Base-by-base conservation (phyloP, 768 basidiomycete species). In the Russula sp. region DNA sequence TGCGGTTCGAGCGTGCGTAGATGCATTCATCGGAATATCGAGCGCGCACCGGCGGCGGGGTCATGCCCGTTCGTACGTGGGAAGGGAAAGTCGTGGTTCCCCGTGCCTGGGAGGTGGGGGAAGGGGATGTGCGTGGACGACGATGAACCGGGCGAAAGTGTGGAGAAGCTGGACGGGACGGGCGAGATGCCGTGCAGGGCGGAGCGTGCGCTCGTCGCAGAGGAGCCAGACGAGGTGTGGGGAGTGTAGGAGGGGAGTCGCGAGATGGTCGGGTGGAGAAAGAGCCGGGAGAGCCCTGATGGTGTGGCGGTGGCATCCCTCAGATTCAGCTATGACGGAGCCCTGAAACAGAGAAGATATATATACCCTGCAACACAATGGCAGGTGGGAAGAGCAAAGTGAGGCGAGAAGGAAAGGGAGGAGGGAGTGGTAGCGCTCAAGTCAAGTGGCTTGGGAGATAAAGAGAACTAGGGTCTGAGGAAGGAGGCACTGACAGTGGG, bases 21-120 rank as follows among this genome's bases (percentile, higher is more conserved):
- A 37, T 79, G 78, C 1, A 88, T 84, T 91, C 92, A 95, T 61
- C 80, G 81, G 73, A 94, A 89, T 14, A 87, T 85, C 39, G 89
- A 84, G 10, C 81, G 79, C 44, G 74, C 75, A 35, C 73, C 66
- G 8, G 20, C 66, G 8, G 42, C 65, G 6, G 53, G 55, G 51
- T 52, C 58, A 27, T 71, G 62, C 27, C 66, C 67, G 31, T 65
- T 70, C 39, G 66, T 49, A 8, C 59, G 52, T 60, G 55, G 67
- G n/a, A 71, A 64, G 6, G 56, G 67, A 22, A 71, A 63, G 20
- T 70, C 68, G 37, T 70, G 72, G 37, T 68, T 53, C 52, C 57
- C 53, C 20, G 40, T n/a, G 20, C 44, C 44, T 16, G 59, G 62
- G 10, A 3, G 6, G 49, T 49, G 57, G 58, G 74, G 75, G 32